Evolutionary conservation across 2,329 filamentous ascomycete genomes (phyloP).

Genomic region (Bipolaris victoriae): DNA sequence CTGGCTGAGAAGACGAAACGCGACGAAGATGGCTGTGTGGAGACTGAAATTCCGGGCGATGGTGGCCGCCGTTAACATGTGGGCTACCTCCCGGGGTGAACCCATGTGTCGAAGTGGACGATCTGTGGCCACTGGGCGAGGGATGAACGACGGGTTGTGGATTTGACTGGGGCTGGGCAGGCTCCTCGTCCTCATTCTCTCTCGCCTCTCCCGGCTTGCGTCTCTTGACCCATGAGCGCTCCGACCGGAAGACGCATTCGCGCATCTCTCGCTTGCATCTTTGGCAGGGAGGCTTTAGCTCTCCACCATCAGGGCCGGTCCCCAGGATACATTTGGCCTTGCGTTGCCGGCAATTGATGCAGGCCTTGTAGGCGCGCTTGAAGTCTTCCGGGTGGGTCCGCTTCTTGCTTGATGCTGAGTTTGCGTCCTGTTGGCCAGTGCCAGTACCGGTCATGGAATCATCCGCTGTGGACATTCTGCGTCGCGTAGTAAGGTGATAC

Average conservation of each 20-base stretch:
- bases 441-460: constrained; percentile 19
- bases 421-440: constrained; percentile 25
- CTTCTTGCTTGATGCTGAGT: constrained; percentile 35
- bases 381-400: constrained; percentile 52
- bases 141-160: constrained; percentile 17
- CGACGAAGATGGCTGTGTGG: constrained; percentile 38
- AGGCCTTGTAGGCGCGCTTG: constrained; percentile 62
- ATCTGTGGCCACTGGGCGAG: constrained; percentile 28
- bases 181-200: constrained; percentile 30
- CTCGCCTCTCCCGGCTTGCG: constrained; percentile 41
- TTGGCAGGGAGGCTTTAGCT: constrained; percentile 54
- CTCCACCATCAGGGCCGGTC: constrained; percentile 50
- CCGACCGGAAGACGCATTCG: constrained; percentile 55
- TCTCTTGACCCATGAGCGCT: constrained; percentile 49
- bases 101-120: constrained; percentile 35
- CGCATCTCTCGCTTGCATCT: constrained; percentile 59
- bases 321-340: constrained; percentile 61
- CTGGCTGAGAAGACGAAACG: constrained; percentile 43
- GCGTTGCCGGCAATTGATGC: constrained; percentile 59
- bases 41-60: constrained; percentile 40
- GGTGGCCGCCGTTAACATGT: constrained; percentile 27
- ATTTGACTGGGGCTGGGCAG: constrained; percentile 17
- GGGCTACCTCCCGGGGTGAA: constrained; percentile 36
- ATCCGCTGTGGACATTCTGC: constrained; percentile 23
- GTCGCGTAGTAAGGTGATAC: constrained; percentile 26